phyloP scores from a whole-genome alignment of 2,329 filamentous ascomycete species.

The Zymoseptoria pseudotritici region DNA sequence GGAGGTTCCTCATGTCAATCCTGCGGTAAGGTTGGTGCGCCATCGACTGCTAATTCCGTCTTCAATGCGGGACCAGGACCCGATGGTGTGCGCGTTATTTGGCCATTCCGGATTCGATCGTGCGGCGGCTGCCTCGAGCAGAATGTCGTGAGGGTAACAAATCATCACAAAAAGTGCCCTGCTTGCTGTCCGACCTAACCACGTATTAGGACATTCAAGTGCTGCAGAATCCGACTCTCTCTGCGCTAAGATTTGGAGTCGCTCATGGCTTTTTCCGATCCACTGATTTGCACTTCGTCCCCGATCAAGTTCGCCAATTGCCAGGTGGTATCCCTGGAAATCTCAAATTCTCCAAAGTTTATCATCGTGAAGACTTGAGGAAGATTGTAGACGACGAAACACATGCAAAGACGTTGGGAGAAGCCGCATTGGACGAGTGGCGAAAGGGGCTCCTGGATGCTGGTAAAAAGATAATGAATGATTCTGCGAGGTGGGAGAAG shows the following conservation, averaged over 20 bases:
- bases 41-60: conserved; percentile 29
- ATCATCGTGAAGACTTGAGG: conserved; percentile 55
- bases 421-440: conserved; percentile 67
- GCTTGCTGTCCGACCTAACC: conserved; percentile 5
- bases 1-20: conserved; percentile 60
- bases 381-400: conserved; percentile 51
- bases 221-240: conserved; percentile 52
- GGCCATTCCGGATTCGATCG: conserved; percentile 60
- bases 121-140: conserved; percentile 60
- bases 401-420: conserved; percentile 58
- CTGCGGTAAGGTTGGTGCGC: conserved; percentile 45
- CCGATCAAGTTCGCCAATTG: conserved; percentile 48
- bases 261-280: conserved; percentile 59
- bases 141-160: conserved; percentile 56
- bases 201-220: conserved; percentile 59
- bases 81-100: conserved; percentile 56
- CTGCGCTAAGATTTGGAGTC: conserved; percentile 59
- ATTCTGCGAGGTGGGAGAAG: conserved; percentile 65
- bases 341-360: conserved; percentile 57
- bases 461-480: conserved; percentile 53
- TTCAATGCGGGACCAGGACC: conserved; percentile 57
- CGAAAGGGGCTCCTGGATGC: conserved; percentile 62
- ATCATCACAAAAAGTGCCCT: not conserved
- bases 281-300: conserved; percentile 52
- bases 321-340: conserved; percentile 40